phyloP scores from a whole-genome alignment of 192 early-diverging fungal genomes.

The Entomortierella lignicola region DNA sequence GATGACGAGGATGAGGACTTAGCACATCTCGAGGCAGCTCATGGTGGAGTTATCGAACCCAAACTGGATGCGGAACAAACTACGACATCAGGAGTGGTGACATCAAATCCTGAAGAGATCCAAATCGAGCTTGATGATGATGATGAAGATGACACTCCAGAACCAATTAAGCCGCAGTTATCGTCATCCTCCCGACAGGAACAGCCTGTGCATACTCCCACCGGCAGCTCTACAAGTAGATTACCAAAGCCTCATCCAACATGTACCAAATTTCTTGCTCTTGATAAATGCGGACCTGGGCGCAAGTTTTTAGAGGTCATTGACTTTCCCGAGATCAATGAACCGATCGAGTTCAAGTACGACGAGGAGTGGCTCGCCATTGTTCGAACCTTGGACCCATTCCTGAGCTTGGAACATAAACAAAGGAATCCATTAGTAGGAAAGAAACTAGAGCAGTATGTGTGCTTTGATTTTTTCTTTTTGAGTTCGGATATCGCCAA shows the following conservation, averaged over 20 bases:
- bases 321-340: conserved; percentile 57
- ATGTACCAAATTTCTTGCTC: conserved; percentile 84
- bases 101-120: conserved; percentile 72
- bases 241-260: conserved; percentile 6
- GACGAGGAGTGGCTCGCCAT: conserved; percentile 89
- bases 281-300: conserved; percentile 93
- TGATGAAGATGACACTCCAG: conserved; percentile 30
- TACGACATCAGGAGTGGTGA: neutral
- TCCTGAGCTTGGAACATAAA: conserved; percentile 57
- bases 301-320: conserved; percentile 81
- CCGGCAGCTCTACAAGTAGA: neutral
- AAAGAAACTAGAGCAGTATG: conserved; percentile 57
- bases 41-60: too few species aligned
- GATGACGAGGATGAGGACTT: conserved; percentile 29
- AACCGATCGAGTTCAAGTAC: conserved; percentile 74
- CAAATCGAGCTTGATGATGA: conserved; percentile 62
- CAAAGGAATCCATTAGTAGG: conserved; percentile 65
- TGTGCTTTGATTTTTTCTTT: neutral
- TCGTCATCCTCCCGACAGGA: neutral
- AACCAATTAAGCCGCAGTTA: neutral
- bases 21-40: too few species aligned
- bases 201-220: conserved; percentile 1
- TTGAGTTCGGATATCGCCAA: too few species aligned
- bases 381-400: conserved; percentile 68
- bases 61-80: neutral